These are phyloP conservation scores for Diplosphaera chodatii DNA, from an alignment of 139 green algal species.

Conservation along the genomic window DNA sequence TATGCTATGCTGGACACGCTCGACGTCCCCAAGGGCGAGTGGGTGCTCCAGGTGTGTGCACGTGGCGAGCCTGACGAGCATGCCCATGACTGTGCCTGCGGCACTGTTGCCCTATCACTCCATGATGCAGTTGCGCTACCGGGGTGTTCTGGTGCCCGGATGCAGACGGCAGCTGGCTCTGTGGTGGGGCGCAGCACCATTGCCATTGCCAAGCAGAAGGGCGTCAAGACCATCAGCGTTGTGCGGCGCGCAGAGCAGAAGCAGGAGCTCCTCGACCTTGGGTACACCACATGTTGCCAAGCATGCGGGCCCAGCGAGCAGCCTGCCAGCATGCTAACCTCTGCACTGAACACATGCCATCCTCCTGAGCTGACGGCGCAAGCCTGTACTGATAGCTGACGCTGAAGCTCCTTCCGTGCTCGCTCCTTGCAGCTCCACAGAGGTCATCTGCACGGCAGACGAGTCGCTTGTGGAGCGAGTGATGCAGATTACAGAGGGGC, in stretches of 20 bases:
- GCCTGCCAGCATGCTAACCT: too few species aligned
- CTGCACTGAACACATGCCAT: too few species aligned
- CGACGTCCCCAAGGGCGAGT: conserved; percentile 23
- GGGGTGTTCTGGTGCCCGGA: too few species aligned
- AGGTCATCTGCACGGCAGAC: neutral
- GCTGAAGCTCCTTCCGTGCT: too few species aligned
- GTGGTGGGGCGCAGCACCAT: neutral
- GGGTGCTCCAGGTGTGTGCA: conserved; percentile 16
- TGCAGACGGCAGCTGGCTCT: neutral
- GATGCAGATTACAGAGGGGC: neutral
- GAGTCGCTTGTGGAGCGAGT: neutral
- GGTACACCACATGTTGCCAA: neutral
- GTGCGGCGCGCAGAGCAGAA: neutral
- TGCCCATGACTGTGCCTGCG: too few species aligned
- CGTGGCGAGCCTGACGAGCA: too few species aligned
- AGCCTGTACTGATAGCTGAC: too few species aligned
- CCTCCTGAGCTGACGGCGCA: too few species aligned
- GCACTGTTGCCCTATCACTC: too few species aligned
- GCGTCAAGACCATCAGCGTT: neutral
- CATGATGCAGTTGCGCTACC: too few species aligned
- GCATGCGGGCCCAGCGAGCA: too few species aligned
- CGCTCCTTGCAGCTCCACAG: neutral
- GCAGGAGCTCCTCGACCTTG: neutral
- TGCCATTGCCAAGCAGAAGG: neutral
- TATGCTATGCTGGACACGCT: conserved; percentile 37